Evolutionary conservation across 352 stramenopile species (phyloP), one percentile per base, ranked within the genome.

Genomic region (Pythium inflatum): DNA sequence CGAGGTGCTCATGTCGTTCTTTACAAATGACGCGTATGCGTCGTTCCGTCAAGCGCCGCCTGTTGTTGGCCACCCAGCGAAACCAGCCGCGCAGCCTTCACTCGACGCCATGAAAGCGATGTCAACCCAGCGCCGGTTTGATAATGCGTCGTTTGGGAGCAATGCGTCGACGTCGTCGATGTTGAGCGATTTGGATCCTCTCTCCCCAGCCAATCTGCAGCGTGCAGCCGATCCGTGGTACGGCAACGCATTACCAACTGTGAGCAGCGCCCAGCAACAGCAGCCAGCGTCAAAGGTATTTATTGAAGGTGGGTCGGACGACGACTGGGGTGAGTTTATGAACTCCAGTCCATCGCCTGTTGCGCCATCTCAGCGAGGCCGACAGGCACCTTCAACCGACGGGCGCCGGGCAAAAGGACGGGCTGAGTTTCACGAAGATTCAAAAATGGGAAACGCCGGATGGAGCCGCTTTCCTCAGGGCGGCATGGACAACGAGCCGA

Each of bases 271-370:
- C 50, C 31, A 77, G 46, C 4, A 20, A 64, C 64, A n/a, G 27
- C 62, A 5, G 80, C 18, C 36, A 14, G 43, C 56, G 22, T 53
- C 80, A 28, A 87, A 89, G 38, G 75, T 87, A 5, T 80, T 84
- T 60, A 53, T 74, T 69, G 38, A 68, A 4, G 59, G 74, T 51
- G 66, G 27, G 7, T 7, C 54, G 16, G 66, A 77, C 12, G 81
- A 88, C 45, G 83, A 88, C 34, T 91, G 83, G 81, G 75, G 83
- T 11, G 81, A 91, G 3, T 91, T 91, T 31, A 68, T 87, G 30
- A 85, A 78, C 34, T 84, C 74, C 33, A 41, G 46, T 59, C 14
- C 25, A 24, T 25, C 30, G 9, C 7, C 16, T 16, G 30, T 14
- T 31, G 6, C 20, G 22, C 36, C 30, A 27, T 20, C 41, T n/a